phyloP scores from a whole-genome alignment of 139 green algal genomes.

The Chlorella sp. region DNA sequence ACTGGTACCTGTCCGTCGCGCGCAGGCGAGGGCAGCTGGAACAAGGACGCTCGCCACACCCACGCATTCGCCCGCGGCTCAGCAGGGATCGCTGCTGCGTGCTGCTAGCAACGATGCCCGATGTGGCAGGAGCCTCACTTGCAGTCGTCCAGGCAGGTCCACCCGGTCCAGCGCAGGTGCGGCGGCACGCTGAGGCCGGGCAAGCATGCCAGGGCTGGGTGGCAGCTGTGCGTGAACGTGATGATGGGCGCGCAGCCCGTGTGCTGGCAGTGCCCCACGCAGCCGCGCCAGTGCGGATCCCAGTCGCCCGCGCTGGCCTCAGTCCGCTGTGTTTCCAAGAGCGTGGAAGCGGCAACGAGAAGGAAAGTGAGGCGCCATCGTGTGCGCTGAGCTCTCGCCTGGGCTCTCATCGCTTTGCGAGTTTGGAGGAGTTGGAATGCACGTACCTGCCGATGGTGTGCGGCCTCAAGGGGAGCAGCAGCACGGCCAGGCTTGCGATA shows the following conservation, averaged over 20 bases:
- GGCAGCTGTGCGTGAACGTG: not conserved
- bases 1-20: slow-evolving; percentile 74
- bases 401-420: too few relatives aligned
- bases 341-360: too few relatives aligned
- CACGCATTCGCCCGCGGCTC: not conserved
- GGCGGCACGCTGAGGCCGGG: not conserved
- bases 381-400: too few relatives aligned
- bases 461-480: too few relatives aligned
- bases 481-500: too few relatives aligned
- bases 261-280: not conserved
- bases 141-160: slow-evolving; percentile 33
- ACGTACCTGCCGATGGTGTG: too few relatives aligned
- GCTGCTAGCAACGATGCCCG: not conserved
- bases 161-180: slow-evolving; percentile 12
- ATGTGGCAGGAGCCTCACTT: not conserved
- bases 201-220: slow-evolving; percentile 1
- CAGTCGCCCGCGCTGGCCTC: slow-evolving; percentile 1
- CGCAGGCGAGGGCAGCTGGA: slow-evolving; percentile 42
- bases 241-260: not conserved
- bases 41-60: not conserved
- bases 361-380: too few relatives aligned
- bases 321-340: too few relatives aligned
- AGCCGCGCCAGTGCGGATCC: not conserved
- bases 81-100: not conserved
- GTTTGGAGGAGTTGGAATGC: too few relatives aligned